Percentiles rank a stretch among this genome's conserved stretches.
These are phyloP conservation scores for Selaginella moellendorffii DNA, from an alignment of 75 land plant genomes.

Conservation along the genomic window DNA sequence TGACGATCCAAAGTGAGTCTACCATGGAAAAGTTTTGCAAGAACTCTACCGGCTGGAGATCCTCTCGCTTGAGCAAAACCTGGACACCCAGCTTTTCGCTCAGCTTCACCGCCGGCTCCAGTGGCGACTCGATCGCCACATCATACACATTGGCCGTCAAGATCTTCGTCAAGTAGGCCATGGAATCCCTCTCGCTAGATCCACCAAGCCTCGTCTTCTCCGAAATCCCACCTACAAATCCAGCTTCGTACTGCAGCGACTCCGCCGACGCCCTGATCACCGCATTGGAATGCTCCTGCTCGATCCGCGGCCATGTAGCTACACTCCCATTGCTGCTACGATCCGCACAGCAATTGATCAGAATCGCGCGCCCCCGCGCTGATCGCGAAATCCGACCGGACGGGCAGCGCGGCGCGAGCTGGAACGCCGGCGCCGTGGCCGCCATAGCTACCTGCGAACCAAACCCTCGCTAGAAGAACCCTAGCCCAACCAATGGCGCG, in stretches of 20 bases:
- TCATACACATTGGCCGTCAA: slow-evolving; percentile 57
- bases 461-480: background rate
- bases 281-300: slow-evolving; percentile 3
- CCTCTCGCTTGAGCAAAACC: slow-evolving; percentile 63
- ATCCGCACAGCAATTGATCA: too few species aligned
- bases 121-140: slow-evolving; percentile 54
- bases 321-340: background rate
- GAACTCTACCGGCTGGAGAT: slow-evolving; percentile 47
- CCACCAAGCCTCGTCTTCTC: slow-evolving; percentile 9
- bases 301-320: background rate
- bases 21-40: too few species aligned
- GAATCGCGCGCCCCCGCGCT: too few species aligned
- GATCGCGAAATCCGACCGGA: too few species aligned
- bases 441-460: background rate
- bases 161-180: slow-evolving; percentile 44
- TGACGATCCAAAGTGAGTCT: slow-evolving; percentile 16
- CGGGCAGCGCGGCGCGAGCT: too few species aligned
- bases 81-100: slow-evolving; percentile 34
- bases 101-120: slow-evolving; percentile 40
- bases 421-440: too few species aligned
- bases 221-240: slow-evolving; percentile 28
- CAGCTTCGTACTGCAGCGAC: slow-evolving; percentile 35
- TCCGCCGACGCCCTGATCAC: slow-evolving; percentile 20
- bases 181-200: slow-evolving; percentile 8
- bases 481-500: background rate